Evolutionary conservation across 2,329 filamentous ascomycete species (phyloP), one percentile per base, ranked within the genome.

Genomic region (Chrysoporthe deuterocubensis): DNA sequence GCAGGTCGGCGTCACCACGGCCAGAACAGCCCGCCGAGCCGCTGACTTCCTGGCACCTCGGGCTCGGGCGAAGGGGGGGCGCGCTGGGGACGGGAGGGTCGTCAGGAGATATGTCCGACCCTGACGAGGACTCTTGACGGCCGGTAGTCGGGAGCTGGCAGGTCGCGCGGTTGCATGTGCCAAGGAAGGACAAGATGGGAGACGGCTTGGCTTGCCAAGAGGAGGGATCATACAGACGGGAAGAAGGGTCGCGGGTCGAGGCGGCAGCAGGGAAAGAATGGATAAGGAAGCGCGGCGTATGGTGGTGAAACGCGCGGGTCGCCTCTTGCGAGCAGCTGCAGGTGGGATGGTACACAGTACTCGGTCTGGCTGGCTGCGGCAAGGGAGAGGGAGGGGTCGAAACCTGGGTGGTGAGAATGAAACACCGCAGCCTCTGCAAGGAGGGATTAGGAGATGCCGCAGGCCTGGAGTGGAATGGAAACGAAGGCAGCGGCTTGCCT

Each of bases 101-200:
- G 40, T 42, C 40, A 32, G 40, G 4, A 60, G 26, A 32, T 32
- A 14, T 67, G 66, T 67, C 63, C 63, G 46, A 26, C 9, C 37
- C 37, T 56, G 52, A 43, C 26, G 42, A n/a, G 16, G 50, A 58
- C 16, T 11, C 37, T 8, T 21, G 62, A 46, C 21, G 26, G 50
- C 44, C 43, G 34, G 54, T 65, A 48, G 44, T 65, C 52, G 52
- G 54, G 26, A 4, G 54, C 40, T 14, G 14, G 50, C 48, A 34
- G 52, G 50, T 42, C 54, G 62, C 66, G 67, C 69, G 69, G 67
- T 74, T 75, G 74, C 74, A 75, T 75, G 73, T 75, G 75, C 75
- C 75, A 76, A 76, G 75, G 74, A 74, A 69, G 62, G 70, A 71
- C 67, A 68, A 68, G 71, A 70, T 71, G 70, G 68, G 48, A 73